Evolutionary conservation across 177 flowering plant genomes (phyloP), one percentile per base, ranked within the genome.

Genomic region (Vitis hybrid): DNA sequence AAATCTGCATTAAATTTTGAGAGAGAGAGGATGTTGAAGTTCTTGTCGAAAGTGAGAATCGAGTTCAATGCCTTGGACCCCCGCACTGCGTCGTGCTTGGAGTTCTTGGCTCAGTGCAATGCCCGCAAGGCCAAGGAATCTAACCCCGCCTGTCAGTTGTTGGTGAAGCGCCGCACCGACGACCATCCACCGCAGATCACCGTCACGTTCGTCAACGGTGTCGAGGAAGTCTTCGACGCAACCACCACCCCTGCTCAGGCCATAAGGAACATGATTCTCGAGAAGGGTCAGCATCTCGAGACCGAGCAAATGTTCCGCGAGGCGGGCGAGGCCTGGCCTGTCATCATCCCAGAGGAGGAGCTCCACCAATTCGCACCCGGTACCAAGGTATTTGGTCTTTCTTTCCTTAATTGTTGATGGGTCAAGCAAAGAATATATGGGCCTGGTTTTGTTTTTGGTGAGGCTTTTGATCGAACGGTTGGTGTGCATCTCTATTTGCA

Each of bases 221-320:
- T 84, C 21, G 95, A 93, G 69, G 89, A 94, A 75, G 78, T 72
- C 14, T 84, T 87, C 49, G 98, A 94, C 64, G 98, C 96, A 54
- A 83, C 99, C 11, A 18, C 86, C 45, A 89, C 91, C 13, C 71
- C 97, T 0, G 97, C 97, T 1, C 94, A 91, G 79, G 56, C 72
- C 64, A 87, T 94, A 8, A 76, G 96, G 54, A 67, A 72, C 64
- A 78, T 84, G 86, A 90, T 94, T 39, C 86, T 91, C 11, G 95
- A 89, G 11, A 92, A 94, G 80, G 95, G 97, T 18, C 88, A 79
- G 86, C 8, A 9, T 19, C 88, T 94, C 2, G 95, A 94, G 84
- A 90, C 97, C 6, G 95, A 94, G 80, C 95, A 93, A 70, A 91
- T 91, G 94, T 93, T 94, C 76, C 88, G 89, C 6, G 98, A 92